Base-by-base conservation (phyloP, 768 basidiomycete species). In the Agrocybe praecox region DNA sequence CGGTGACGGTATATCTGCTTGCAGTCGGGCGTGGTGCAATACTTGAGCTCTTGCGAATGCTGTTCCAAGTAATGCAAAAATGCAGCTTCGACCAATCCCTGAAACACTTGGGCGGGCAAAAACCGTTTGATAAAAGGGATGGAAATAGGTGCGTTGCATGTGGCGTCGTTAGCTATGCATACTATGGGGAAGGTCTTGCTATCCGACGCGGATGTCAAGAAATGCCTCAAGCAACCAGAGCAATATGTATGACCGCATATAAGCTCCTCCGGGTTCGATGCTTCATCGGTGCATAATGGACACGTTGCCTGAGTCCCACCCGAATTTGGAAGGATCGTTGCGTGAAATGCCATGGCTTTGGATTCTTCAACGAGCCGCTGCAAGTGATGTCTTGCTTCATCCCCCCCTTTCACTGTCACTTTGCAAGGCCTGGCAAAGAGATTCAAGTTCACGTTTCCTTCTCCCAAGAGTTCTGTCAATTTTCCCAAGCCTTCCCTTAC, bases 1-100 rank as follows among this genome's bases (percentile, higher is more conserved):
- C 68, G 66, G 45, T 66, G 65, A 47, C 78, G 72, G 69, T 92
- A 92, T 3, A 90, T 80, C 60, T 88, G 85, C 6, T 73, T 75
- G 65, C 90, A 92, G 64, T 89, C 88, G 0, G 90, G 84, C 0
- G 88, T 90, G 1, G 83, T 85, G 70, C 90, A 92, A 58, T 86
- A 85, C 52, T 80, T 79, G 65, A 84, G 84, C 44, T 84, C 82
- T 34, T 76, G 72, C 0, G 84, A 76, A 49, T 83, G 81, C 32
- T 78, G 67, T 42, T 84, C 81, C 42, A 89, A 70, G 64, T 90
- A 79, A 0, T 74, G 67, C 46, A 72, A 70, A 62, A 88, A 88
- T 0, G 83, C 80, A 0, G 81, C 77, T 23, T 84, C 77, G n/a
- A 83, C 65, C 47, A 91, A 72, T 0, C 73, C 70, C 23, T 78